phyloP scores from a whole-genome alignment of 495 filamentous ascomycete genomes.

The Clohesyomyces aquaticus region DNA sequence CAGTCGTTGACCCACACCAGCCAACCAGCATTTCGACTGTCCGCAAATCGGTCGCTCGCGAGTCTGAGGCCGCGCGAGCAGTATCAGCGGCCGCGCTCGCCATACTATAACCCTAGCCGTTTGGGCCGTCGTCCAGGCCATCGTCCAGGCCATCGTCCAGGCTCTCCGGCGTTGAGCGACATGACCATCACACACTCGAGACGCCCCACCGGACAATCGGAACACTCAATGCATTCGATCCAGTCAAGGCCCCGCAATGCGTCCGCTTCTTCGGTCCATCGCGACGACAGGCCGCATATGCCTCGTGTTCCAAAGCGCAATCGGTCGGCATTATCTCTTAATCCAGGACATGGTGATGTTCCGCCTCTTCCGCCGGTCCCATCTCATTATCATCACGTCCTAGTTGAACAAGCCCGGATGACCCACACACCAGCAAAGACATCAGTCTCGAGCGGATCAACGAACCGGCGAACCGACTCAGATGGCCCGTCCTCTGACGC shows the following conservation, averaged over 20 bases:
- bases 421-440: conserved; percentile 19
- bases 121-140: too few relatives aligned
- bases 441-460: conserved; percentile 30
- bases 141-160: conserved; percentile 65
- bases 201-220: conserved; percentile 9
- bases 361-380: conserved; percentile 14
- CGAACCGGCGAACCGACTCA: conserved; percentile 33
- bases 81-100: conserved; percentile 61
- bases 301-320: conserved; percentile 6
- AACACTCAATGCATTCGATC: neutral
- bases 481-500: conserved; percentile 44
- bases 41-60: conserved; percentile 57
- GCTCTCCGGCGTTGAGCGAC: conserved; percentile 57
- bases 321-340: conserved; percentile 9
- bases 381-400: conserved; percentile 18
- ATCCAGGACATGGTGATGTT: conserved; percentile 10
- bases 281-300: conserved; percentile 18
- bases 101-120: conserved; percentile 66
- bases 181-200: conserved; percentile 18
- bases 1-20: conserved; percentile 61
- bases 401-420: conserved; percentile 19
- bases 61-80: conserved; percentile 53
- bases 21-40: conserved; percentile 55
- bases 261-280: conserved; percentile 19
- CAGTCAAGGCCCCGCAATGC: conserved; percentile 14